Evolutionary conservation across 805 yeast genomes (phyloP), one percentile per base, ranked within the genome.

Genomic region (Teunomyces cretensis): DNA sequence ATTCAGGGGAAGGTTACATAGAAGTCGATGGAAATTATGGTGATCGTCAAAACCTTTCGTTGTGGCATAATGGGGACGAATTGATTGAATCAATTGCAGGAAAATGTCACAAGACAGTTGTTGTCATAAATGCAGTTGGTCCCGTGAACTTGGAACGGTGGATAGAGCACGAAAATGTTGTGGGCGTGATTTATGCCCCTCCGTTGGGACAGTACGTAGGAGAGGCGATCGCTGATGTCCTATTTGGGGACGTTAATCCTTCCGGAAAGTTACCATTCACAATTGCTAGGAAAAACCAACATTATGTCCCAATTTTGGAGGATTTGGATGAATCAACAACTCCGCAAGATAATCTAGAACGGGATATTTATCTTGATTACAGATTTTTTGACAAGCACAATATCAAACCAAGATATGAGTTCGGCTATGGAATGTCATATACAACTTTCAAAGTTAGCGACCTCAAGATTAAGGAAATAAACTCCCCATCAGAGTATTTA

Each of bases 221-320:
- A 1, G 67, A 72, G 41, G 84, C 85, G 1, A 60, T 81, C 19
- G 79, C 83, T 2, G 82, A 80, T 33, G 72, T 80, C 0, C 55
- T 82, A 14, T 82, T 78, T 60, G 87, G 88, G 1, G 82, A 78
- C 30, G 69, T 65, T n/a, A 76, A 76, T 48, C 86, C 87, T 7
- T 78, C 84, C 30, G 88, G 87, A 4, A 72, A 76, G 48, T 66
- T 83, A 30, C 86, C 88, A 1, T 81, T 81, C 55, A 80, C 87
- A 3, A 72, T 82, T 50, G 84, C 87, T 9, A 75, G 72, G 54
- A 74, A 76, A 48, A 65, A 63, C 28, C 71, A 57, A 58, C 72
- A 68, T 44, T 70, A 81, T 50, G 77, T 75, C 19, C 75, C 77
- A 16, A 63, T 78, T 9, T 52, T 76, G 43, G 67, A 61, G 30